phyloP scores from a whole-genome alignment of 2,329 filamentous ascomycete species.

The Pseudogymnoascus sp. region DNA sequence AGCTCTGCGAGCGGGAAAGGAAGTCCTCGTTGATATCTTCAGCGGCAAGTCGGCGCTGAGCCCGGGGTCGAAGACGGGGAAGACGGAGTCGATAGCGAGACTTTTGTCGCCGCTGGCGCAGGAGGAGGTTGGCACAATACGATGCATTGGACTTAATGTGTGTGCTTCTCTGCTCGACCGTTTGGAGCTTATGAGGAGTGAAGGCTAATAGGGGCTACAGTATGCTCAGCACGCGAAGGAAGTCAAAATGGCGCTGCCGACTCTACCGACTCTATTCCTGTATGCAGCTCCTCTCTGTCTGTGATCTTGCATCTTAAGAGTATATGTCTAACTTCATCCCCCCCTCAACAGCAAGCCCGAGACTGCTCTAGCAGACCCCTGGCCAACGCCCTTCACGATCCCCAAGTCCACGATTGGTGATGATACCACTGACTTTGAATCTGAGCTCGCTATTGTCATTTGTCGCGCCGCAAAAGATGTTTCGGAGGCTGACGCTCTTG shows the following conservation, averaged over 20 bases:
- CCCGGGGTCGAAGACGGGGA: conserved; percentile 43
- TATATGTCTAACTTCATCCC: neutral
- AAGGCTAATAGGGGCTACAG: conserved; percentile 20
- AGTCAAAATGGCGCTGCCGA: conserved; percentile 36
- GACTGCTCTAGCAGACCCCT: conserved; percentile 13
- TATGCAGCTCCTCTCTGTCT: conserved; percentile 13
- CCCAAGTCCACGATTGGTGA: conserved; percentile 37
- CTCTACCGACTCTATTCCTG: conserved; percentile 32
- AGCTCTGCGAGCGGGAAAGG: conserved; percentile 46
- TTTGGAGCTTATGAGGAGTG: neutral
- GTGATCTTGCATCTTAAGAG: neutral
- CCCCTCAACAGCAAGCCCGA: conserved; percentile 15
- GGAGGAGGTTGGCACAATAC: conserved; percentile 37
- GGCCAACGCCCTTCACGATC: conserved; percentile 33
- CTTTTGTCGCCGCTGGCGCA: conserved; percentile 36
- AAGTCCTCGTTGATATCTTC: conserved; percentile 49
- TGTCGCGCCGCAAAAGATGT: conserved; percentile 40
- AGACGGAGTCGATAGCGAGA: conserved; percentile 34
- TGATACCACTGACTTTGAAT: conserved; percentile 41
- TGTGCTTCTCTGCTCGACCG: too few species aligned
- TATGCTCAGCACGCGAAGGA: conserved; percentile 39
- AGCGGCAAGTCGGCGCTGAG: conserved; percentile 49
- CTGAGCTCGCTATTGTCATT: conserved; percentile 43
- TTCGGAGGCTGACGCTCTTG: conserved; percentile 36
- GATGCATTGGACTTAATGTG: conserved; percentile 45